Percentiles rank a stretch among this genome's conserved stretches.
phyloP scores from a whole-genome alignment of 169 alveolate genomes.

The Cryptosporidium meleagridis region DNA sequence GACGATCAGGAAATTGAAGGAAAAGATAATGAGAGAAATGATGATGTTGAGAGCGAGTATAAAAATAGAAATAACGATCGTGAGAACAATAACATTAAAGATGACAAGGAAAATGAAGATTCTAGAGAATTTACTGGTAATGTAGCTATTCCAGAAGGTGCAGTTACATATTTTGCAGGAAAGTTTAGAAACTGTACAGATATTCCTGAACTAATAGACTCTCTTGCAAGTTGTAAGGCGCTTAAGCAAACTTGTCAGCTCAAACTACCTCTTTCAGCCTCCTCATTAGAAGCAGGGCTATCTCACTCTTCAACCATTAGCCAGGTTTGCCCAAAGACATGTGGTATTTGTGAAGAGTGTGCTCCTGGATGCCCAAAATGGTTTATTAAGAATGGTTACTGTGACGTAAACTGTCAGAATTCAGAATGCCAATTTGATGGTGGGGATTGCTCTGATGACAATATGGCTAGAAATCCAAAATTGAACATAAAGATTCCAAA shows the following conservation, averaged over 20 bases:
- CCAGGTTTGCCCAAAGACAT: slow-evolving; percentile 79
- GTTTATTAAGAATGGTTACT: slow-evolving; percentile 77
- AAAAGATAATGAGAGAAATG: background rate
- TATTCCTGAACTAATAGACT: slow-evolving; percentile 54
- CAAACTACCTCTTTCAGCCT: slow-evolving; percentile 43
- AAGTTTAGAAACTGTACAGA: slow-evolving; percentile 59
- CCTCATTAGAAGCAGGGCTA: slow-evolving; percentile 57
- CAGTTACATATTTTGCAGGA: slow-evolving; percentile 60
- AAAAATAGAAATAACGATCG: background rate
- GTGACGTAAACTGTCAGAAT: slow-evolving; percentile 79
- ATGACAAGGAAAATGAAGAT: background rate
- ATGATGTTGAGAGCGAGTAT: background rate
- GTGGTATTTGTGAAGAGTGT: slow-evolving; percentile 80
- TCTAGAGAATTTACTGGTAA: background rate
- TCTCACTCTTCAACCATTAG: slow-evolving; percentile 78
- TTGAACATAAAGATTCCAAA: background rate
- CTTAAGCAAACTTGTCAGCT: slow-evolving; percentile 41
- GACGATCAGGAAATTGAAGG: background rate
- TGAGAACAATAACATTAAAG: background rate
- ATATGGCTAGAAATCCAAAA: background rate
- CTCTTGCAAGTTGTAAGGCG: slow-evolving; percentile 53
- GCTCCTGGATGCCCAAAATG: slow-evolving; percentile 80
- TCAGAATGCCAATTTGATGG: slow-evolving; percentile 80
- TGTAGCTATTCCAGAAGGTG: slow-evolving; percentile 24
- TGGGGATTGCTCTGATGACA: slow-evolving; percentile 76